phyloP scores from a whole-genome alignment of 2,329 filamentous ascomycete species.

The Drechslerella coelobrocha region DNA sequence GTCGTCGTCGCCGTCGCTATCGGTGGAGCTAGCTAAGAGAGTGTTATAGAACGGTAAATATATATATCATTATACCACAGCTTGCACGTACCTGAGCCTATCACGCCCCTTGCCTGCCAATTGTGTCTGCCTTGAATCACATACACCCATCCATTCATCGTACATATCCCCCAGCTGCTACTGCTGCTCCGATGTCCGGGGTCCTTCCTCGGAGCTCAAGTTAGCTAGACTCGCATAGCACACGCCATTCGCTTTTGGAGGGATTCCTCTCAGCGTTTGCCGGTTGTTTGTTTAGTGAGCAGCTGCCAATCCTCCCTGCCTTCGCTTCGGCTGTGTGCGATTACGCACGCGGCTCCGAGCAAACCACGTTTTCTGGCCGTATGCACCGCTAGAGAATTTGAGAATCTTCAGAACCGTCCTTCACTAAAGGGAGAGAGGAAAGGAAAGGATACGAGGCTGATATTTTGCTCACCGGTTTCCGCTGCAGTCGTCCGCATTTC shows the following conservation, averaged over 20 bases:
- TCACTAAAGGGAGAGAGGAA: too few relatives aligned
- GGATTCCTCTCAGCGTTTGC: background rate
- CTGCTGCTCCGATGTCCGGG: background rate
- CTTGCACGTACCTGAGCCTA: too few relatives aligned
- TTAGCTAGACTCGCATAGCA: background rate
- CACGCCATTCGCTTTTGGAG: background rate
- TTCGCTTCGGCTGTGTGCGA: conserved; percentile 24
- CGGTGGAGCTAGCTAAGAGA: too few relatives aligned
- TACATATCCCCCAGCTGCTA: too few relatives aligned
- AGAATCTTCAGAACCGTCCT: conserved; percentile 9
- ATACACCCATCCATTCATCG: too few relatives aligned
- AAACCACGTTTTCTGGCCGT: conserved; percentile 32
- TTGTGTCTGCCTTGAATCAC: conserved; percentile 1
- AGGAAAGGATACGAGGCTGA: too few relatives aligned
- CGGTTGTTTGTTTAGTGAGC: background rate
- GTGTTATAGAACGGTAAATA: too few relatives aligned
- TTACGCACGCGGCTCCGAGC: conserved; percentile 45
- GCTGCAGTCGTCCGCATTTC: too few relatives aligned
- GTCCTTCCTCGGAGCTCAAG: background rate
- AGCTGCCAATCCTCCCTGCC: background rate
- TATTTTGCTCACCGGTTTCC: too few relatives aligned
- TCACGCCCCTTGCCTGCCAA: background rate
- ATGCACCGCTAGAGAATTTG: conserved; percentile 30
- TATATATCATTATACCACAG: too few relatives aligned
- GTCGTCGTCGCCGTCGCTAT: too few relatives aligned